Conservation (phyloP, 1,284 basidiomycete species). For the Pseudozyma pruni region DNA sequence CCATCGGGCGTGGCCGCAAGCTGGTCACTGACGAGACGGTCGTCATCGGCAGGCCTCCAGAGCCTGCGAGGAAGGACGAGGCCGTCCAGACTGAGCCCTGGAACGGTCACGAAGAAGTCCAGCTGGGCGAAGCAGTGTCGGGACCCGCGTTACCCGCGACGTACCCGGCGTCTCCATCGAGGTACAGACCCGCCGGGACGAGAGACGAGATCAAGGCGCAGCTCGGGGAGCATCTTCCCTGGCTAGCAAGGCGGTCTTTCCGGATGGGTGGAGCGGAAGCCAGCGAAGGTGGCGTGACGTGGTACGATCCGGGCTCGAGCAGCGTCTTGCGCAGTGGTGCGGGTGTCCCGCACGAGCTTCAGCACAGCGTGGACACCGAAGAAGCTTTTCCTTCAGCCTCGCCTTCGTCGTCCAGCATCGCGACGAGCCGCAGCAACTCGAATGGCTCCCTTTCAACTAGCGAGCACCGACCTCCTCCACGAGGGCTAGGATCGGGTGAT, state of each 20-base stretch:
- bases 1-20: slow-evolving; percentile 10
- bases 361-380: too few relatives aligned
- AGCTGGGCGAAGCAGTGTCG: not conserved
- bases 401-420: not conserved
- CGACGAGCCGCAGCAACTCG: slow-evolving; percentile 3
- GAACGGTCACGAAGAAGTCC: not conserved
- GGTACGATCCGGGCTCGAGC: slow-evolving; percentile 5
- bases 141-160: not conserved
- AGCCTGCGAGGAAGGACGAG: not conserved
- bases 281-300: not conserved
- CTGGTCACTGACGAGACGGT: slow-evolving; percentile 31
- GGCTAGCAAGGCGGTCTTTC: not conserved
- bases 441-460: not conserved
- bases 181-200: slow-evolving; percentile 11
- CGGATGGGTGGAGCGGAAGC: not conserved
- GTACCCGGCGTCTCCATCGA: not conserved
- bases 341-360: not conserved
- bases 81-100: not conserved
- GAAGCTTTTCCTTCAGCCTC: too few relatives aligned
- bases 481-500: too few relatives aligned
- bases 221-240: slow-evolving; percentile 6
- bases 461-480: not conserved
- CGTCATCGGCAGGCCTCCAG: slow-evolving; percentile 18
- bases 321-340: not conserved
- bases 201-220: slow-evolving; percentile 27